Conservation (phyloP, 2,329 filamentous ascomycete species). For the Blumeriella jaapii region DNA sequence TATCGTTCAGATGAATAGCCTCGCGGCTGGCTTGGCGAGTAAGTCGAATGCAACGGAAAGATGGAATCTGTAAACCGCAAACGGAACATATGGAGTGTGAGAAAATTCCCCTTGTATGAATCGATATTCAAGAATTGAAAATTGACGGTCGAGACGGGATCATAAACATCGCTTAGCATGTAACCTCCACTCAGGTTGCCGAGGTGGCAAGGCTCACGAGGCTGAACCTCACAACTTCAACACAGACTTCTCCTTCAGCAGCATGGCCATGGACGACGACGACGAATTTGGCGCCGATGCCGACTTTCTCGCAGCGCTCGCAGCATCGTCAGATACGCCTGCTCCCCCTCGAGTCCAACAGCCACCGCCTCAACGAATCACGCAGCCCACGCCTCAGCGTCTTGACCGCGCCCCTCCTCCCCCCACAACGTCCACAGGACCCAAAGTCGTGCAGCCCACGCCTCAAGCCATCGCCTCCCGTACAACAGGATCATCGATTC, state of each 20-base stretch:
- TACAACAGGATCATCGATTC: constrained; percentile 60
- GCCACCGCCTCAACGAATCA: constrained; percentile 30
- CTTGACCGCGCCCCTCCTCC: constrained; percentile 40
- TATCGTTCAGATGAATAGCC: too few relatives aligned
- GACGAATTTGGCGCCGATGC: constrained; percentile 45
- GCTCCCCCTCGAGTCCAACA: constrained; percentile 22
- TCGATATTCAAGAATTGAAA: too few relatives aligned
- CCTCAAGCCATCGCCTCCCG: constrained; percentile 69
- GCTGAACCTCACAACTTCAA: background rate
- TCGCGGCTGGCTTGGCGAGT: too few relatives aligned
- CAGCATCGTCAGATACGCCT: constrained; percentile 30
- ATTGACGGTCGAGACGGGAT: too few relatives aligned
- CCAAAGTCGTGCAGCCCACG: constrained; percentile 71
- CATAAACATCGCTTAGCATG: too few relatives aligned
- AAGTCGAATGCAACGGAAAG: too few relatives aligned
- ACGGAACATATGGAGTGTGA: too few relatives aligned
- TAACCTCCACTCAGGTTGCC: too few relatives aligned
- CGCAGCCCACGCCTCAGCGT: constrained; percentile 42
- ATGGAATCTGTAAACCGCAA: too few relatives aligned
- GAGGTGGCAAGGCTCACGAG: constrained; percentile 5
- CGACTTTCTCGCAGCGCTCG: constrained; percentile 44
- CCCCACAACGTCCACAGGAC: constrained; percentile 24
- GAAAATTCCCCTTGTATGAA: too few relatives aligned
- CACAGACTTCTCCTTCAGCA: background rate
- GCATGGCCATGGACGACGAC: constrained; percentile 34